Conservation (phyloP, 1,284 basidiomycete species). For the Melanopsichium pennsylvanicum region DNA sequence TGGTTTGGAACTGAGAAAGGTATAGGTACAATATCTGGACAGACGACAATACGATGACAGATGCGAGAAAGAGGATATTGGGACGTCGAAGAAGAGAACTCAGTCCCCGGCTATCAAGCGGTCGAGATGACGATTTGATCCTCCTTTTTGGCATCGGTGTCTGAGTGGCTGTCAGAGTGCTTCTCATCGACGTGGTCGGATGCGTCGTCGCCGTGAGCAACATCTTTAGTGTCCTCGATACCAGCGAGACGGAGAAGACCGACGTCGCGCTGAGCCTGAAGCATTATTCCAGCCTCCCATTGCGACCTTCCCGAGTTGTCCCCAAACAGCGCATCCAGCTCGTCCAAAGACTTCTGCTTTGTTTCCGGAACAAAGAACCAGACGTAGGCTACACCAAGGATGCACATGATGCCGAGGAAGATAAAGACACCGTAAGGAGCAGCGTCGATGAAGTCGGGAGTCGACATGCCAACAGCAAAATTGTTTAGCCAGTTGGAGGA, state of each 20-base stretch:
- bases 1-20: too few species aligned
- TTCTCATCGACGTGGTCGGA: constrained; percentile 40
- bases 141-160: constrained; percentile 18
- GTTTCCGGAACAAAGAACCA: constrained; percentile 76
- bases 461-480: constrained; percentile 69
- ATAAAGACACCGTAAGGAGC: constrained; percentile 72
- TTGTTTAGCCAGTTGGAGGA: constrained; percentile 84
- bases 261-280: constrained; percentile 45
- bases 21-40: too few species aligned
- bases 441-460: constrained; percentile 37
- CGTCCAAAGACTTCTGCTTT: constrained; percentile 77
- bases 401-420: constrained; percentile 74
- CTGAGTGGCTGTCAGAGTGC: constrained; percentile 12
- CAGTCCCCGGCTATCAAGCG: too few species aligned
- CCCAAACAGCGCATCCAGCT: constrained; percentile 68
- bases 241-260: constrained; percentile 46
- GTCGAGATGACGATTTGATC: constrained; percentile 21
- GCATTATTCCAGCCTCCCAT: constrained; percentile 42
- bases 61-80: too few species aligned
- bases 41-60: too few species aligned
- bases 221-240: constrained; percentile 36
- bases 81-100: background rate
- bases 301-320: constrained; percentile 47
- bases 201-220: constrained; percentile 11
- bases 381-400: constrained; percentile 70